Base-by-base conservation (phyloP, 2,329 filamentous ascomycete species). In the Mycogone perniciosa region DNA sequence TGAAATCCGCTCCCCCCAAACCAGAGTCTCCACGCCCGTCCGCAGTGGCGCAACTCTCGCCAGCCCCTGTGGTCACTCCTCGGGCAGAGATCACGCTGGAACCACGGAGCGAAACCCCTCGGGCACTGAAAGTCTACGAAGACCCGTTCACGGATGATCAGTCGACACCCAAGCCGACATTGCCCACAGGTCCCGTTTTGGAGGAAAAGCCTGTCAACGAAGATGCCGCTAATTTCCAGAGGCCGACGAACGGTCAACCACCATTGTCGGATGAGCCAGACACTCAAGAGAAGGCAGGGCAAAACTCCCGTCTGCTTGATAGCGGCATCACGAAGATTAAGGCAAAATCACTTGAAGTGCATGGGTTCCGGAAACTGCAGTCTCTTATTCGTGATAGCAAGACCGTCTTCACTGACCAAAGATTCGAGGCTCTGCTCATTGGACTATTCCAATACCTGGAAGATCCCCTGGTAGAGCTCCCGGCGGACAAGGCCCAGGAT, bases 341-440 rank as follows among this genome's bases (percentile, higher is more conserved):
- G 58, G 76, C 80, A 31, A 81, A 82, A 59, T 81, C 81, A 1
- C 77, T 92, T n/a, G 88, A 91, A 62, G 86, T 88, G 4, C 86
- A 90, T 62, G 87, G 87, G 51, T 89, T 91, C 74, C 81, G 87
- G 48, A 87, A 88, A 61, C 73, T 91, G 44, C 87, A 91, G 65
- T 84, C 84, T 37, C 77, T 90, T 56, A 77, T 89, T 53, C 83
- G 85, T 56, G 84, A 86, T 52, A 80, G 76, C 62, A 78, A 77
- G 59, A 76, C 82, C 10, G 74, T 81, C 20, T 82, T 87, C 62
- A 76, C 77, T 1, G 80, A 85, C 53, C 81, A 85, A 44, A 85
- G 81, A 57, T 89, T 89, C 54, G 80, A 85, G 56, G 76, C 82
- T 6, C 74, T 91, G 2, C 70, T 90, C 34, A 60, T 79, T 2